Evolutionary conservation across 1,284 basidiomycete genomes (phyloP), one percentile per base, ranked within the genome.

Genomic region (Coniferiporia sulphurascens): DNA sequence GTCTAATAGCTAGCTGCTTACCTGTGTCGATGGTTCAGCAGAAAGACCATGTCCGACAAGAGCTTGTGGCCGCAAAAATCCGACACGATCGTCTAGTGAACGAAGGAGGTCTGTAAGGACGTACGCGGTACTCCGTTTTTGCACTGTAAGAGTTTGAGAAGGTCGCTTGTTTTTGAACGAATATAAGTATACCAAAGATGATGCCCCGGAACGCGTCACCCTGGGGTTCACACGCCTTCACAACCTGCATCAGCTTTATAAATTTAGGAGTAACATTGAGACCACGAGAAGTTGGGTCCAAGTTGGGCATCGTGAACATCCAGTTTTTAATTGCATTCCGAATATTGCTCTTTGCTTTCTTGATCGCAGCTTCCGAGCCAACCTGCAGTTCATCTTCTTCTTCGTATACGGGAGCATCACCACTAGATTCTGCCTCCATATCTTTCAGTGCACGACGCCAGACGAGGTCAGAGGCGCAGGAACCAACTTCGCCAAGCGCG

Each of bases 211-310:
- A 89, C 1, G 68, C 65, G 53, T 80, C 76, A 6, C 79, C 81
- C 45, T 80, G 75, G 13, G 74, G 69, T 56, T 76, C 73, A 66
- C 79, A 85, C 3, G 78, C 74, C 55, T 77, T 78, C 48, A 91
- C 71, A 49, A 83, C 69, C 56, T 87, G 77, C 3, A 86, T 71
- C 15, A 91, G 67, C 64, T 76, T 79, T 36, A 77, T 66, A 58
- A 89, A 82, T 62, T 91, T 89, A 0, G 81, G 79, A 0, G 82
- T 81, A 13, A 87, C 77, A 64, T 89, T 89, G 67, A 81, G 83
- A 5, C 77, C 75, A 54, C 72, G 70, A 3, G 85, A 85, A 17
- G 71, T 73, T 1, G 75, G 64, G 64, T 84, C 78, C 12, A 80
- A 65, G 62, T 84, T 84, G 6, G 86, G 85, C 74, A 83, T 80